These are phyloP conservation scores for Curvularia lunata DNA, from an alignment of 2,329 filamentous ascomycete species.

Conservation along the genomic window DNA sequence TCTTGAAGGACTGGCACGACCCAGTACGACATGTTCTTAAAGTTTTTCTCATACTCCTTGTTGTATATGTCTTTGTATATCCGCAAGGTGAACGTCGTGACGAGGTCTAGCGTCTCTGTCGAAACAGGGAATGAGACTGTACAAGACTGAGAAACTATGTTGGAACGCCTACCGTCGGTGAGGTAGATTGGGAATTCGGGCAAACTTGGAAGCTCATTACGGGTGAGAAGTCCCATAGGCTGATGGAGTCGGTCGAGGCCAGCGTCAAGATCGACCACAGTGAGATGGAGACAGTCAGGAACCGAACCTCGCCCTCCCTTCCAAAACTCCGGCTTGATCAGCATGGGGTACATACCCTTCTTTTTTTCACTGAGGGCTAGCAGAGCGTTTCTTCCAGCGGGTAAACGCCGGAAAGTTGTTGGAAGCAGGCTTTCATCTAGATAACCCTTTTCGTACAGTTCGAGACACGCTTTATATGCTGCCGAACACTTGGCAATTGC, in stretches of 20 bases:
- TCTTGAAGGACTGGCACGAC: constrained; percentile 65
- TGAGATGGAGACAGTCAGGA: constrained; percentile 65
- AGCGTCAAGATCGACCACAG: constrained; percentile 66
- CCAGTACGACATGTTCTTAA: constrained; percentile 79
- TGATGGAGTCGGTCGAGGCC: constrained; percentile 65
- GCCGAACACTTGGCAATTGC: constrained; percentile 84
- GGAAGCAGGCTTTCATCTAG: constrained; percentile 79
- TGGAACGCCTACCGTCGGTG: constrained; percentile 65
- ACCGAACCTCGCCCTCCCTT: constrained; percentile 49
- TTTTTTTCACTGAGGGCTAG: constrained; percentile 83
- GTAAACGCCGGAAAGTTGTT: constrained; percentile 72
- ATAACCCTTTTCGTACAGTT: constrained; percentile 69
- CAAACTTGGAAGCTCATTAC: constrained; percentile 67
- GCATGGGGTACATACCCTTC: constrained; percentile 75
- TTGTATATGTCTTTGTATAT: constrained; percentile 87
- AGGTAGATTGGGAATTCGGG: constrained; percentile 76
- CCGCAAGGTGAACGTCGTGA: constrained; percentile 76
- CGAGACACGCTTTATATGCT: constrained; percentile 80
- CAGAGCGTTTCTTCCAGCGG: constrained; percentile 83
- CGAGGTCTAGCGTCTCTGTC: constrained; percentile 54
- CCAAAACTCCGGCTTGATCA: constrained; percentile 81
- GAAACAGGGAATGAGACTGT: constrained; percentile 53
- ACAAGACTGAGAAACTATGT: constrained; percentile 60
- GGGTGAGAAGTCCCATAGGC: constrained; percentile 74
- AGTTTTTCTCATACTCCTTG: constrained; percentile 74